A percentile compares a stretch with the other conserved stretches of the same genome.
phyloP scores from a whole-genome alignment of 2,329 filamentous ascomycete genomes.

The Scleromitrula shiraiana region DNA sequence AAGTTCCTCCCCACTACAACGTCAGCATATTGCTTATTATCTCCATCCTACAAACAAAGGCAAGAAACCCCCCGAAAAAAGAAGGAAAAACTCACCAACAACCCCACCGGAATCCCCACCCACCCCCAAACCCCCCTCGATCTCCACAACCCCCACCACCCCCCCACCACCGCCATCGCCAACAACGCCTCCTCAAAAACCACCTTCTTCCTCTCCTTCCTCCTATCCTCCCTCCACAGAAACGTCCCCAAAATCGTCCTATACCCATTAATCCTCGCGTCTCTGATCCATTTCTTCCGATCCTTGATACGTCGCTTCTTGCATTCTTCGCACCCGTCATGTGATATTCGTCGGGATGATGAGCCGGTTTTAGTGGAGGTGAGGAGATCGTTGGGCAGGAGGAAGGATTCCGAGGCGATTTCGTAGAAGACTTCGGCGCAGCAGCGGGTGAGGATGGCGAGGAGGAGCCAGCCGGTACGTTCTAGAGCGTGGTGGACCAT shows the following conservation, averaged over 20 bases:
- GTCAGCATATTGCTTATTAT: background rate
- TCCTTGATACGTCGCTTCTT: background rate
- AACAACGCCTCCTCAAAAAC: background rate
- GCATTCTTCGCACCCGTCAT: background rate
- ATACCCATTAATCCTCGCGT: background rate
- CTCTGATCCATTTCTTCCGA: too few species aligned
- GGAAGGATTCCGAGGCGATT: background rate
- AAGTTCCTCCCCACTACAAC: too few species aligned
- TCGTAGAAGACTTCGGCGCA: background rate
- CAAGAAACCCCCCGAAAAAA: background rate
- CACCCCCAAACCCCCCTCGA: constrained; percentile 1
- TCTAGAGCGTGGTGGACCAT: background rate
- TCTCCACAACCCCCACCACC: background rate
- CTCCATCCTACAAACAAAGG: background rate
- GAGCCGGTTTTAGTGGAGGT: background rate
- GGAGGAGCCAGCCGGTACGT: constrained; percentile 4
- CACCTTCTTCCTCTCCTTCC: background rate
- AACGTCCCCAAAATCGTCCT: background rate
- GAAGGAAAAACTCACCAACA: too few species aligned
- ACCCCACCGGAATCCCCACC: background rate
- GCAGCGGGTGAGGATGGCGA: background rate
- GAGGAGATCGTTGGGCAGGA: background rate
- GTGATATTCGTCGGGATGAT: background rate
- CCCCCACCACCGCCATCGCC: background rate
- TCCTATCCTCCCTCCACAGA: background rate